Conservation (phyloP, 108 stramenopile species). For the Fragilaria radians region DNA sequence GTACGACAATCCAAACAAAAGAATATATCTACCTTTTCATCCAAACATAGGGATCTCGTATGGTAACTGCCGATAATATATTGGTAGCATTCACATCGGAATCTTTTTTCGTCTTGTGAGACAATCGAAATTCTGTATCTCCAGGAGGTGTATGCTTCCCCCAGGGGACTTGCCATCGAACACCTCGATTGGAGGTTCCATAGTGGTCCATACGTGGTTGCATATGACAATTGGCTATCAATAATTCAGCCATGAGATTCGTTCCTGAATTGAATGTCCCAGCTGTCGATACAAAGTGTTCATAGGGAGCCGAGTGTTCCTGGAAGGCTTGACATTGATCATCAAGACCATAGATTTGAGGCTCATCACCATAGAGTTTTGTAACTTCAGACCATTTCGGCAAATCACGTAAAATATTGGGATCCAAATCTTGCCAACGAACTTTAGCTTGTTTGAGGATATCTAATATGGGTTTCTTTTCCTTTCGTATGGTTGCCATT, state of each 20-base stretch:
- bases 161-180: conserved; percentile 73
- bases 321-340: conserved; percentile 29
- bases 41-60: conserved; percentile 75
- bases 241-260: conserved; percentile 61
- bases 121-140: conserved; percentile 27
- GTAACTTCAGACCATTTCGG: conserved; percentile 33
- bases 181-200: conserved; percentile 23
- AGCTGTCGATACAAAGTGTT: conserved; percentile 31
- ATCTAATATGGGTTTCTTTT: conserved; percentile 1
- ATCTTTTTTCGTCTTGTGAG: conserved; percentile 36
- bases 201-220: conserved; percentile 29
- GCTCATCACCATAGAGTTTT: conserved; percentile 29
- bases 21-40: conserved; percentile 21
- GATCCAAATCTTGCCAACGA: conserved; percentile 9
- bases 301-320: conserved; percentile 17
- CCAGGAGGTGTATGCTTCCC: conserved; percentile 82
- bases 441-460: background rate
- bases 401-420: conserved; percentile 16
- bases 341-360: conserved; percentile 31
- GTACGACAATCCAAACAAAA: conserved; percentile 10
- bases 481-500: background rate
- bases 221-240: conserved; percentile 57
- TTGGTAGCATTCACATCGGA: conserved; percentile 25
- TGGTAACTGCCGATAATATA: conserved; percentile 42
- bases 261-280: conserved; percentile 84